Conservation (phyloP, 495 filamentous ascomycete species). For the Podospora bellae-mahoneyi region DNA sequence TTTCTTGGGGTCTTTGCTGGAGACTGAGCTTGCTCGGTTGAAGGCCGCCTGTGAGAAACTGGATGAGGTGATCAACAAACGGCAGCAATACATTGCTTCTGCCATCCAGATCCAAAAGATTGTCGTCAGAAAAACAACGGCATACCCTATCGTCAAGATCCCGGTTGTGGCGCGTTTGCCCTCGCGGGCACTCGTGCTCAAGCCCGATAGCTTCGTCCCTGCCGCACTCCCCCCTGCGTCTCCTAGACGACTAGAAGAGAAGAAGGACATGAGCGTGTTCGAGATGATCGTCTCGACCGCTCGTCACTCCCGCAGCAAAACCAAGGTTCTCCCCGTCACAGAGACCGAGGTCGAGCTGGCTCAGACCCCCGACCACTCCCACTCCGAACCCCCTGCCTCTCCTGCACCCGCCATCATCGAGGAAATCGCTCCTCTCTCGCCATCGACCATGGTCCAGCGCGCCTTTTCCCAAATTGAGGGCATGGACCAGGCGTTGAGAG, state of each 20-base stretch:
- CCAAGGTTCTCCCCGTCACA: slow-evolving; percentile 7
- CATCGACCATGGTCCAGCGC: neutral
- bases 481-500: neutral
- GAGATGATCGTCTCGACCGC: neutral
- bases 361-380: slow-evolving; percentile 3
- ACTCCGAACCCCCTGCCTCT: neutral
- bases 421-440: neutral
- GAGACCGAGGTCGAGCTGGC: slow-evolving; percentile 1
- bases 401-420: neutral
- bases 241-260: neutral
- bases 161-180: neutral
- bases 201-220: neutral
- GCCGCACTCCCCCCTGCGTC: neutral
- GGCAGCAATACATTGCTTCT: neutral
- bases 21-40: neutral
- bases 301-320: neutral
- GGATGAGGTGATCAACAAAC: neutral
- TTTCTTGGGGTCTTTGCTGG: neutral
- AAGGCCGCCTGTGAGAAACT: neutral
- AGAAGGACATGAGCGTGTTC: neutral
- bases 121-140: neutral
- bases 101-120: neutral
- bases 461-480: neutral
- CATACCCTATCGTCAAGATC: neutral
- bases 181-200: neutral